phyloP scores from a whole-genome alignment of 192 early-diverging fungal genomes.

The Backusella sp. region DNA sequence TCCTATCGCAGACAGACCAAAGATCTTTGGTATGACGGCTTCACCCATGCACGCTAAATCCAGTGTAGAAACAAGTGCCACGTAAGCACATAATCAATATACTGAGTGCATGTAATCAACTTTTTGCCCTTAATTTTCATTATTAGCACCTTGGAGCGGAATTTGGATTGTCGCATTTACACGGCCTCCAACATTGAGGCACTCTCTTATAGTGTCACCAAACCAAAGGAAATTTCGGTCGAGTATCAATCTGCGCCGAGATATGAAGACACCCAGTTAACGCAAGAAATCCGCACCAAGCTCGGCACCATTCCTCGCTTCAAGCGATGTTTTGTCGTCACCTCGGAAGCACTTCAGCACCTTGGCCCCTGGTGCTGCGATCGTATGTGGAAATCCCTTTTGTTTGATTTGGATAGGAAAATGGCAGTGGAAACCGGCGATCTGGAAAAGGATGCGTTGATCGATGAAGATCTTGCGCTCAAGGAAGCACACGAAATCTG shows the following conservation, averaged over 20 bases:
- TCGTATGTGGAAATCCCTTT: slow-evolving; percentile 59
- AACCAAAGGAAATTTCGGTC: slow-evolving; percentile 42
- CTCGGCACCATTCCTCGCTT: slow-evolving; percentile 41
- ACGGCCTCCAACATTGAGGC: slow-evolving; percentile 44
- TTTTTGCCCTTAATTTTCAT: background rate
- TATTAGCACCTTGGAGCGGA: slow-evolving; percentile 50
- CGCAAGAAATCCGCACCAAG: slow-evolving; percentile 30
- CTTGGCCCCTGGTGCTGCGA: slow-evolving; percentile 85
- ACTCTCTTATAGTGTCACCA: slow-evolving; percentile 35
- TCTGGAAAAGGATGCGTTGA: background rate
- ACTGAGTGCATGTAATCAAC: background rate
- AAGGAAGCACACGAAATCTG: slow-evolving; percentile 20
- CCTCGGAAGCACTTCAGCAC: slow-evolving; percentile 41
- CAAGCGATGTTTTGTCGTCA: slow-evolving; percentile 38
- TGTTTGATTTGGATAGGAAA: slow-evolving; percentile 27
- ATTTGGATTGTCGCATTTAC: slow-evolving; percentile 56
- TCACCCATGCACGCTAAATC: slow-evolving; percentile 64
- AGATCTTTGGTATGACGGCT: slow-evolving; percentile 92
- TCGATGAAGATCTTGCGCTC: slow-evolving; percentile 16
- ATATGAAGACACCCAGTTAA: slow-evolving; percentile 46
- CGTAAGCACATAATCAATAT: slow-evolving; percentile 3
- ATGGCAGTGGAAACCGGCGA: background rate
- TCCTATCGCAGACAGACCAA: slow-evolving; percentile 53
- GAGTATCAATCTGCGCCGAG: slow-evolving; percentile 51
- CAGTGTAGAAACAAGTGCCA: background rate